phyloP scores from a whole-genome alignment of 352 stramenopile species.

The Phytopythium aichiense region DNA sequence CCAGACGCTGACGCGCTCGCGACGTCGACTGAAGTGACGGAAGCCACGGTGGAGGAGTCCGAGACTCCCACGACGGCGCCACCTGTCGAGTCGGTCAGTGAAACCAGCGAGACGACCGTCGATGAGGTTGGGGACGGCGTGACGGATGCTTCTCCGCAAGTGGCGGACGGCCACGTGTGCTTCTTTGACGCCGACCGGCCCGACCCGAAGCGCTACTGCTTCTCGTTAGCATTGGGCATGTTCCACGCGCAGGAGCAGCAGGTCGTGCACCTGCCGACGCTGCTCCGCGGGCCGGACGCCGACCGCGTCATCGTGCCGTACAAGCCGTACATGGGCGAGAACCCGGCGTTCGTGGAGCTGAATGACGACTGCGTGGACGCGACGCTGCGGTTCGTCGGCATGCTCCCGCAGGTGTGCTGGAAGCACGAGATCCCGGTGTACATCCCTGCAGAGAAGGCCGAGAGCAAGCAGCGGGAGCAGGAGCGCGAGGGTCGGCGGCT shows the following conservation, averaged over 20 bases:
- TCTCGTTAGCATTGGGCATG: slow-evolving; percentile 49
- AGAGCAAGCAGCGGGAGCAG: slow-evolving; percentile 27
- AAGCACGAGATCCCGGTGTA: slow-evolving; percentile 36
- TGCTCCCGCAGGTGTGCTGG: slow-evolving; percentile 43
- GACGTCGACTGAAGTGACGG: slow-evolving; percentile 7
- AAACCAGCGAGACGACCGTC: neutral
- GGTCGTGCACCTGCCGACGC: slow-evolving; percentile 37
- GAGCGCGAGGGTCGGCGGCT: slow-evolving; percentile 56
- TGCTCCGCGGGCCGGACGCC: slow-evolving; percentile 20
- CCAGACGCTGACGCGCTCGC: neutral
- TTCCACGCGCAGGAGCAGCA: slow-evolving; percentile 46
- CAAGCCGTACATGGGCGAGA: slow-evolving; percentile 43
- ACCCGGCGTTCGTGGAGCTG: slow-evolving; percentile 52
- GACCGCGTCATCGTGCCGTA: slow-evolving; percentile 44
- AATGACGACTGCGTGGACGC: slow-evolving; percentile 53
- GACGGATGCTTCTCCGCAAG: slow-evolving; percentile 22
- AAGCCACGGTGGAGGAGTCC: slow-evolving; percentile 3
- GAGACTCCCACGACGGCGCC: neutral
- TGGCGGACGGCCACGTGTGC: slow-evolving; percentile 59
- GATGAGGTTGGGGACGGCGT: neutral
- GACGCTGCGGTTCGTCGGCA: slow-evolving; percentile 35
- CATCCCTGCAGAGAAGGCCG: neutral
- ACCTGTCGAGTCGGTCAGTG: neutral
- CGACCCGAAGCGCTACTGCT: slow-evolving; percentile 67
- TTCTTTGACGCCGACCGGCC: slow-evolving; percentile 58